Conservation (phyloP, 805 yeast species). For the Ogataea ganodermae region DNA sequence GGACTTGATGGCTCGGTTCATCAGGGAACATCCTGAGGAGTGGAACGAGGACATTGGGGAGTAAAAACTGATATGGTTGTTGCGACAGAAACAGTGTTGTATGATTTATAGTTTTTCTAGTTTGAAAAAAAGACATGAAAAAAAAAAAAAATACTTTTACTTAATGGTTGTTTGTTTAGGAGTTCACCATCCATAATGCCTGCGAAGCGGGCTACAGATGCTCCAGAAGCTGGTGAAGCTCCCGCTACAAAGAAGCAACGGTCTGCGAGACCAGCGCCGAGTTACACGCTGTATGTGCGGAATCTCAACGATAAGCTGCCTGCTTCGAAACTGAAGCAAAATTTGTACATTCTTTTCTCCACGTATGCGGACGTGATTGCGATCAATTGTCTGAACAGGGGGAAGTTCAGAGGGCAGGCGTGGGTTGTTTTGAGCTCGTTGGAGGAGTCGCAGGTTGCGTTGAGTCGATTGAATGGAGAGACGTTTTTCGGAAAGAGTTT, state of each 20-base stretch:
- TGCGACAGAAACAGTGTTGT: background rate
- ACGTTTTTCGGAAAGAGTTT: conserved; percentile 55
- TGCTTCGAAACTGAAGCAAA: conserved; percentile 45
- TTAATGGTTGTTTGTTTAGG: background rate
- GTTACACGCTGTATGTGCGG: conserved; percentile 55
- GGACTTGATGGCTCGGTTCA: conserved; percentile 74
- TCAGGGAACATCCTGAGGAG: conserved; percentile 70
- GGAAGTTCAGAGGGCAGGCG: conserved; percentile 64
- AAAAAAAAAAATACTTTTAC: background rate
- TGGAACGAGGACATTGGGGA: conserved; percentile 84
- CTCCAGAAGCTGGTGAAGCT: background rate
- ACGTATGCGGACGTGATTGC: conserved; percentile 67
- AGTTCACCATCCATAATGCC: conserved; percentile 3
- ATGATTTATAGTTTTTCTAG: background rate
- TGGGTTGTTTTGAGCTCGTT: conserved; percentile 54
- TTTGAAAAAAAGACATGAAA: background rate
- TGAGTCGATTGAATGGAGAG: conserved; percentile 47
- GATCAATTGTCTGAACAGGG: conserved; percentile 43
- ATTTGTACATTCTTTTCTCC: conserved; percentile 58
- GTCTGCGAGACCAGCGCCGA: conserved; percentile 11
- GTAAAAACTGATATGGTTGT: background rate
- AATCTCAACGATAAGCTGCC: conserved; percentile 62
- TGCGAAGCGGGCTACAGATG: conserved; percentile 8
- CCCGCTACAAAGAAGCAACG: conserved; percentile 5
- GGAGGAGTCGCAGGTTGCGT: conserved; percentile 54